These are phyloP conservation scores for Skeletonema grethae DNA, from an alignment of 108 stramenopile genomes.

Conservation along the genomic window DNA sequence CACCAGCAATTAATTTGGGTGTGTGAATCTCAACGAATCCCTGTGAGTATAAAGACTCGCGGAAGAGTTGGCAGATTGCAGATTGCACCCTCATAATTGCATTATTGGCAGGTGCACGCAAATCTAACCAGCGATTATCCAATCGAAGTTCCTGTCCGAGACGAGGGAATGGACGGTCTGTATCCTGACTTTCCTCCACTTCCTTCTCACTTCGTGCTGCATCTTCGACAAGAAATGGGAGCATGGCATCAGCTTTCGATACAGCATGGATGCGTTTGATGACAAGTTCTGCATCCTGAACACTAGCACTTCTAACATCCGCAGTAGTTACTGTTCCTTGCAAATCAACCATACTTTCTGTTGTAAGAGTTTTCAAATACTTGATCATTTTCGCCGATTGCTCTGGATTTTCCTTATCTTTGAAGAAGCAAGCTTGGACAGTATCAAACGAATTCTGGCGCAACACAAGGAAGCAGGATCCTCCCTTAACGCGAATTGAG, in stretches of 20 bases:
- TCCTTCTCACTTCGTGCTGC: slow-evolving; percentile 89
- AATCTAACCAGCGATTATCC: slow-evolving; percentile 95
- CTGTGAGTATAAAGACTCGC: slow-evolving; percentile 90
- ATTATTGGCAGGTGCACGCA: slow-evolving; percentile 95
- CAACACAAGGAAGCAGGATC: slow-evolving; percentile 93
- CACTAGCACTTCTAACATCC: slow-evolving; percentile 77
- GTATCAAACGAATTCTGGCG: slow-evolving; percentile 92
- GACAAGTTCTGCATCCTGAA: slow-evolving; percentile 80
- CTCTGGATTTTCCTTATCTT: slow-evolving; percentile 91
- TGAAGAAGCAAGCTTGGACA: slow-evolving; percentile 94
- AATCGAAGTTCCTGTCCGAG: slow-evolving; percentile 90
- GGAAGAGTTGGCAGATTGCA: slow-evolving; percentile 90
- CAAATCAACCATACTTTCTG: slow-evolving; percentile 92
- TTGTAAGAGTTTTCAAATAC: slow-evolving; percentile 88
- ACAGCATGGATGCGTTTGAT: slow-evolving; percentile 88
- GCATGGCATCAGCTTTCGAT: slow-evolving; percentile 76
- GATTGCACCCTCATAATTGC: slow-evolving; percentile 93
- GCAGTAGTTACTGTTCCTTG: slow-evolving; percentile 80
- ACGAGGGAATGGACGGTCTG: slow-evolving; percentile 93
- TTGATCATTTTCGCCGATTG: slow-evolving; percentile 86
- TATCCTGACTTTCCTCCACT: slow-evolving; percentile 90
- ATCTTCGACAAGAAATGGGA: slow-evolving; percentile 96
- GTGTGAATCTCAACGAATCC: slow-evolving; percentile 95
- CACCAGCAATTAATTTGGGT: slow-evolving; percentile 95
- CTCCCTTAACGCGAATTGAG: slow-evolving; percentile 95